Percentiles rank a stretch among this genome's conserved stretches.
Conservation (phyloP, 1,139 yeast species). For the Candida mesenterica region DNA sequence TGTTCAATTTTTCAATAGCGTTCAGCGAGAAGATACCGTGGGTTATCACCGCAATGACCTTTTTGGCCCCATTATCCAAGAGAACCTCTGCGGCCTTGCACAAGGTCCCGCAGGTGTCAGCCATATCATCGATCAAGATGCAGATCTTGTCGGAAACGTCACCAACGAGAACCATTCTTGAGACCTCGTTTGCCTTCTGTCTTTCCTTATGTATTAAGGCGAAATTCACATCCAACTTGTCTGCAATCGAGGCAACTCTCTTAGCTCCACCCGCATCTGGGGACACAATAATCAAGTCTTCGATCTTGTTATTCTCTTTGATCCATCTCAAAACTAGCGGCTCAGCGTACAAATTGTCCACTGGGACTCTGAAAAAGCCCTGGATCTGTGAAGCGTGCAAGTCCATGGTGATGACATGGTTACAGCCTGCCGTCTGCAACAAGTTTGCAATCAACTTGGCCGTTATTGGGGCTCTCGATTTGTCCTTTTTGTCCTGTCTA, state of each 20-base stretch:
- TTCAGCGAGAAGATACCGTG: conserved; percentile 77
- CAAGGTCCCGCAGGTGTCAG: conserved; percentile 80
- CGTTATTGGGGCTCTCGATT: conserved; percentile 78
- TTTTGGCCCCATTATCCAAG: conserved; percentile 60
- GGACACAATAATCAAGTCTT: conserved; percentile 63
- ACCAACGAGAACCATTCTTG: conserved; percentile 75
- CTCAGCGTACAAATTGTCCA: conserved; percentile 78
- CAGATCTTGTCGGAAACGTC: conserved; percentile 72
- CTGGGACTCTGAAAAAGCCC: conserved; percentile 80
- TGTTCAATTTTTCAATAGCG: conserved; percentile 62
- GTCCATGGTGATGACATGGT: conserved; percentile 81
- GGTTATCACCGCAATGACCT: conserved; percentile 74
- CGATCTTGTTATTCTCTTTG: conserved; percentile 46
- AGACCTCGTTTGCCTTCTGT: conserved; percentile 75
- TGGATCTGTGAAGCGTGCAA: conserved; percentile 83
- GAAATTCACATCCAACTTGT: conserved; percentile 69
- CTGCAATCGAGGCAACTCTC: conserved; percentile 78
- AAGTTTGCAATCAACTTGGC: conserved; percentile 77
- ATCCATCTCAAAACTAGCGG: conserved; percentile 73
- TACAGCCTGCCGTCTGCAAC: conserved; percentile 76
- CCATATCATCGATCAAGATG: conserved; percentile 77
- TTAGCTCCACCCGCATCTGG: conserved; percentile 91
- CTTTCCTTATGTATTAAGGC: conserved; percentile 82
- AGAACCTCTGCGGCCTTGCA: conserved; percentile 74
- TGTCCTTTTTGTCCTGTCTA: conserved; percentile 80